Base-by-base conservation (phyloP, 768 basidiomycete species). In the Russula emetica region DNA sequence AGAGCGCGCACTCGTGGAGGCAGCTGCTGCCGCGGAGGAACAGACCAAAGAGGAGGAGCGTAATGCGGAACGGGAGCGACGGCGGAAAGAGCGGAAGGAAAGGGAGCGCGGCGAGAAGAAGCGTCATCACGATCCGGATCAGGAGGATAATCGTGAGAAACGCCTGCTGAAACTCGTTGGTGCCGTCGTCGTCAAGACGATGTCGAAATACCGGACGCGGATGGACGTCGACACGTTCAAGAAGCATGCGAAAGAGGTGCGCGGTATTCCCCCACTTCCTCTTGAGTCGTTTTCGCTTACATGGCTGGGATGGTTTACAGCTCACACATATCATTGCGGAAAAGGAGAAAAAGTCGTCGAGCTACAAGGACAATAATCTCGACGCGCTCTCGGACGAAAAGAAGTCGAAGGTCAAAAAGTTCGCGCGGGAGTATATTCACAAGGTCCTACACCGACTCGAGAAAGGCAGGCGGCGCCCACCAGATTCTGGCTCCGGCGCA, bases 241-340 rank as follows among this genome's bases (percentile, higher is more conserved):
- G 80, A 87, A 87, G 72, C 86, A 97, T 72, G 97, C 97, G 2
- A 93, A 94, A 73, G 93, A 98, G 84, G 96, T 93, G 66, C 64
- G 82, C 71, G 6, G 3, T 30, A 8, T 32, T 30, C 6, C 3
- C 28, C 3, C 28, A 5, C 20, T 10, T 3, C 34, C 7, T 34
- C 34, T 36, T 18, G 4, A 2, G 13, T 8, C 16, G n/a, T 6
- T 24, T 54, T 16, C 22, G 53, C 36, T 54, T 18, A 36, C 22
- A 34, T 9, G 3, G 30, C 30, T 32, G 52, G 22, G 34, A 36
- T 54, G 14, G 3, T 61, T 65, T 22, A 58, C n/a, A 97, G 95
- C 78, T 97, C 65, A 94, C 94, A 0, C 82, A 88, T 63, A 72
- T 92, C 56, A 88, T 99, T 61, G 81, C 87, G n/a, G 90, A 94